Percentiles rank a stretch among this genome's conserved stretches.
Evolutionary conservation across 108 stramenopile genomes (phyloP).

Genomic region (Skeletonema marinoi): DNA sequence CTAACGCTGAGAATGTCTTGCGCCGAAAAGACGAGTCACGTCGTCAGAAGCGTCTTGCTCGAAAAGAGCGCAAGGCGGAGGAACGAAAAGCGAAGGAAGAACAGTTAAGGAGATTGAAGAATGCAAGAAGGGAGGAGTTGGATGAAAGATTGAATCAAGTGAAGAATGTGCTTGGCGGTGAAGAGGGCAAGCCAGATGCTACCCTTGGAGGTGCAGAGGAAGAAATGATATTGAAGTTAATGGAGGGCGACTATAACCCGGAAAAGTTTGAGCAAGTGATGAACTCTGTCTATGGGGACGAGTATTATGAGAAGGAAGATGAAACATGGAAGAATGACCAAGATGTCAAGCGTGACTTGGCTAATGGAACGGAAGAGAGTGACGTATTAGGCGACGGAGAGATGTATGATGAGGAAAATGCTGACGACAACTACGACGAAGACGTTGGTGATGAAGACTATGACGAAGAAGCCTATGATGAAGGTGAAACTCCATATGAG

Average conservation of each 20-base stretch:
- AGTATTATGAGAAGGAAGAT: constrained; percentile 89
- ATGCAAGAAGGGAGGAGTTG: constrained; percentile 93
- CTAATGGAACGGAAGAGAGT: constrained; percentile 50
- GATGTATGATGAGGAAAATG: constrained; percentile 61
- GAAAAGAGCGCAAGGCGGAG: constrained; percentile 92
- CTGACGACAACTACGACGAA: constrained; percentile 46
- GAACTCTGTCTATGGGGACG: constrained; percentile 87
- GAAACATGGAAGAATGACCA: constrained; percentile 68
- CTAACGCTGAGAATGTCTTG: constrained; percentile 68
- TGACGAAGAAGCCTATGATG: constrained; percentile 61
- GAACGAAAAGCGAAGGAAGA: constrained; percentile 95
- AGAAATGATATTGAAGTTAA: constrained; percentile 66
- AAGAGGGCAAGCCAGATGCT: constrained; percentile 2
- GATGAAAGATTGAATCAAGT: constrained; percentile 80
- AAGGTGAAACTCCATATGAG: constrained; percentile 50
- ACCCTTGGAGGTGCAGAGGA: constrained; percentile 49
- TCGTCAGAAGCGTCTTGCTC: constrained; percentile 81
- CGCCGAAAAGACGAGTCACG: constrained; percentile 94
- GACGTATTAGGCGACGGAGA: constrained; percentile 62
- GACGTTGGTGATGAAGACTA: constrained; percentile 11
- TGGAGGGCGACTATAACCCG: constrained; percentile 95
- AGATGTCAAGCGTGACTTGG: constrained; percentile 61
- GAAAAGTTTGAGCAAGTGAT: constrained; percentile 85
- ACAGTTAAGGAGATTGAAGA: constrained; percentile 92
- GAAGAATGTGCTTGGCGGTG: constrained; percentile 70